These are phyloP conservation scores for Silene noctiflora DNA, from an alignment of 179 eudicot species.

Conservation along the genomic window DNA sequence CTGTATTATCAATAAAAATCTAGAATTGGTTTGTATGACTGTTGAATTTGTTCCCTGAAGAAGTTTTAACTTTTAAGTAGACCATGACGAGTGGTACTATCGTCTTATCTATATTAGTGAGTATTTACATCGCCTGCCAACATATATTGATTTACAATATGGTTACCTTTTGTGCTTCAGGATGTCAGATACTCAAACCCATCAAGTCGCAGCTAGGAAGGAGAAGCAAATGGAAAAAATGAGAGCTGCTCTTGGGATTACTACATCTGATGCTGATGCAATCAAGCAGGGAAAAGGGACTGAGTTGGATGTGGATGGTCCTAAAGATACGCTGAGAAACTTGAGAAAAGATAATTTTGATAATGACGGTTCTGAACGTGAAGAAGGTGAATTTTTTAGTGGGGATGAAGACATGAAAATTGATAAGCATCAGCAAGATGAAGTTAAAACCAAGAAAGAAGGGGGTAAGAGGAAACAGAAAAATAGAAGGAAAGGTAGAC, in stretches of 20 bases:
- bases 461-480: slow-evolving; percentile 27
- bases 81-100: neutral
- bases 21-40: neutral
- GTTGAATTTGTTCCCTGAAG: neutral
- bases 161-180: slow-evolving; percentile 31
- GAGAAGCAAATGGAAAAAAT: slow-evolving; percentile 87
- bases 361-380: slow-evolving; percentile 26
- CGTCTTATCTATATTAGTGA: neutral
- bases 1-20: neutral
- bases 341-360: neutral
- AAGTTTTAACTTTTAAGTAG: neutral
- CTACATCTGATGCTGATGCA: slow-evolving; percentile 28
- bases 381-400: slow-evolving; percentile 40
- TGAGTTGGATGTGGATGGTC: slow-evolving; percentile 19
- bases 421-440: slow-evolving; percentile 25
- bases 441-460: slow-evolving; percentile 28
- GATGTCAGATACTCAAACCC: slow-evolving; percentile 88
- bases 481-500: slow-evolving; percentile 30
- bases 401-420: slow-evolving; percentile 24
- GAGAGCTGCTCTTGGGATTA: slow-evolving; percentile 80
- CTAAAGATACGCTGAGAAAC: slow-evolving; percentile 23
- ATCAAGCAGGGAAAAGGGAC: slow-evolving; percentile 29
- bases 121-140: neutral
- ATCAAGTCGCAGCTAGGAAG: slow-evolving; percentile 92
- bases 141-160: neutral